Evolutionary conservation across 495 filamentous ascomycete species (phyloP).

Genomic region (Beverwykella pulmonaria): DNA sequence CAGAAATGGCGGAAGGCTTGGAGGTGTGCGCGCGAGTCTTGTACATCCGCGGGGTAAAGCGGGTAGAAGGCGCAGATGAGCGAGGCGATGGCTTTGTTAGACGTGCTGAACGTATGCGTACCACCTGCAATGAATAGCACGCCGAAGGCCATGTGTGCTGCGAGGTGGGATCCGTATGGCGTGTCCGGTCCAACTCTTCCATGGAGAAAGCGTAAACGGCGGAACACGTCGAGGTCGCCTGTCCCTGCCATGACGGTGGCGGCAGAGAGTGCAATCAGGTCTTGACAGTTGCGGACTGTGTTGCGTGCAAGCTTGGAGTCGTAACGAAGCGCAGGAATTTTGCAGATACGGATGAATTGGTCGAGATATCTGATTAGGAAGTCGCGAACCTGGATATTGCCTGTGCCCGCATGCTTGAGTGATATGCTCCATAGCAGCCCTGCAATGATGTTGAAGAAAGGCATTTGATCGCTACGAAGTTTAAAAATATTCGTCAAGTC

Average conservation of each 20-base stretch:
- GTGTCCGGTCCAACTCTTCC: conserved; percentile 83
- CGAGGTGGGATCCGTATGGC: conserved; percentile 91
- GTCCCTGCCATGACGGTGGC: conserved; percentile 94
- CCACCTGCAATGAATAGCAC: conserved; percentile 90
- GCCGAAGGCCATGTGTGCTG: conserved; percentile 88
- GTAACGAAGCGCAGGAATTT: conserved; percentile 67
- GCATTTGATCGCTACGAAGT: conserved; percentile 76
- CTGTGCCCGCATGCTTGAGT: conserved; percentile 85
- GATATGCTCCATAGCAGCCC: conserved; percentile 86
- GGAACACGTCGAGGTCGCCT: conserved; percentile 84
- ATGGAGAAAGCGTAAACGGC: conserved; percentile 84
- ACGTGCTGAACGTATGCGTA: conserved; percentile 88
- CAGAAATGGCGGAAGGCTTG: conserved; percentile 98
- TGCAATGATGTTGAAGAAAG: conserved; percentile 88
- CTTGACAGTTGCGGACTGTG: conserved; percentile 86
- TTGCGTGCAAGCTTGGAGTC: conserved; percentile 79
- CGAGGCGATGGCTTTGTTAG: conserved; percentile 79
- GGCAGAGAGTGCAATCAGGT: conserved; percentile 76
- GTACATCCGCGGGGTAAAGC: conserved; percentile 80
- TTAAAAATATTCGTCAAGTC: conserved; percentile 56
- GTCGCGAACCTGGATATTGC: conserved; percentile 69
- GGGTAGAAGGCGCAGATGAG: conserved; percentile 93
- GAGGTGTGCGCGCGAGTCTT: conserved; percentile 91
- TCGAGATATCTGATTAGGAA: conserved; percentile 83
- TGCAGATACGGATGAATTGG: conserved; percentile 78